Evolutionary conservation across 495 filamentous ascomycete genomes (phyloP).

Genomic region (Daldinia bambusicola): DNA sequence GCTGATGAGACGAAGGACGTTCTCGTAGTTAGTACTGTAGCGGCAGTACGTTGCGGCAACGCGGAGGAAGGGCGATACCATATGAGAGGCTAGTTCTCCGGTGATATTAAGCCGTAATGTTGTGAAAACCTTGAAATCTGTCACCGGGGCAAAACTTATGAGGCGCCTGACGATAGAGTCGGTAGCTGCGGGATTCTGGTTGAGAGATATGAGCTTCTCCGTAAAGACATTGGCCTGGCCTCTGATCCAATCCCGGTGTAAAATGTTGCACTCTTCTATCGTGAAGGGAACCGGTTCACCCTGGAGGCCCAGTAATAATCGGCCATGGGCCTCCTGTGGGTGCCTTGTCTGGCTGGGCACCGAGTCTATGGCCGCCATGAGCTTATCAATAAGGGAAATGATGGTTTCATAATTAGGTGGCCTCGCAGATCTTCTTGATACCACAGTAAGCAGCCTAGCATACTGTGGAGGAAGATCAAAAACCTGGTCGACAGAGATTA

Average conservation of each 20-base stretch:
- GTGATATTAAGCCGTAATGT: conserved; percentile 51
- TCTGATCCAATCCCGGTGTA: conserved; percentile 56
- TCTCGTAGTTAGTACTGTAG: conserved; percentile 37
- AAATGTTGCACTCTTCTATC: conserved; percentile 52
- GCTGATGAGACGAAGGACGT: conserved; percentile 49
- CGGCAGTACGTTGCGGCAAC: conserved; percentile 51
- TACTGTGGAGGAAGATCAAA: conserved; percentile 57
- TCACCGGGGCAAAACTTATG: conserved; percentile 47
- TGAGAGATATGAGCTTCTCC: conserved; percentile 62
- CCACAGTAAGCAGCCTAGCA: conserved; percentile 51
- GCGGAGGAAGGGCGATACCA: conserved; percentile 53
- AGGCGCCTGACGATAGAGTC: conserved; percentile 57
- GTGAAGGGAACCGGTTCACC: conserved; percentile 52
- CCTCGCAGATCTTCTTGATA: conserved; percentile 62
- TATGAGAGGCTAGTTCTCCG: conserved; percentile 47
- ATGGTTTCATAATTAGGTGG: conserved; percentile 65
- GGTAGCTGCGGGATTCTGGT: conserved; percentile 58
- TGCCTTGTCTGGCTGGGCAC: conserved; percentile 58
- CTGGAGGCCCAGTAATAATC: conserved; percentile 39
- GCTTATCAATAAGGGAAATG: conserved; percentile 62
- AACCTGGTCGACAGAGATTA: conserved; percentile 69
- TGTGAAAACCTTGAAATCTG: conserved; percentile 50
- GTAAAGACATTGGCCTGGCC: conserved; percentile 55
- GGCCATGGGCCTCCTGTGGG: conserved; percentile 49
- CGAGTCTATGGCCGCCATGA: conserved; percentile 61